A percentile compares a stretch with the other conserved stretches of the same genome.
These are phyloP conservation scores for Neostapfia colusana DNA, from an alignment of 176 grass and related monocot species.

Conservation along the genomic window DNA sequence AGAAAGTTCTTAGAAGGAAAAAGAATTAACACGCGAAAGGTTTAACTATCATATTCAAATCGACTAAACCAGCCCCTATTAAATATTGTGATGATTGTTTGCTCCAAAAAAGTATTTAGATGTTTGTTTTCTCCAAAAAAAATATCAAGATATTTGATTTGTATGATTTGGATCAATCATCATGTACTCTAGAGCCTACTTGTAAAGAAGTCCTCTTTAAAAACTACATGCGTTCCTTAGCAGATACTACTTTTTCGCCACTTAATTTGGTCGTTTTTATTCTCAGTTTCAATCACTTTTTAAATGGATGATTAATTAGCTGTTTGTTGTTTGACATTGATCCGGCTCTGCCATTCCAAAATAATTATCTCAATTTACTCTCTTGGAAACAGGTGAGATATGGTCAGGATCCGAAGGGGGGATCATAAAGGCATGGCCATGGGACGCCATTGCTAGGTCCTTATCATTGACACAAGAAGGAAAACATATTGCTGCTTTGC, in stretches of 20 bases:
- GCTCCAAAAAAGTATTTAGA: no score
- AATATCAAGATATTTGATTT: not conserved
- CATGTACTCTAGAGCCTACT: slow-evolving; percentile 1
- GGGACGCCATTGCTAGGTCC: slow-evolving; percentile 73
- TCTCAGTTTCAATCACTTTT: not conserved
- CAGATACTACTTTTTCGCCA: not conserved
- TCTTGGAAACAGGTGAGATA: slow-evolving; percentile 83
- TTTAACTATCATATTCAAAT: slow-evolving; percentile 15
- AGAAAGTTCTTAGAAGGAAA: not conserved
- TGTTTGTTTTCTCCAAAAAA: no score
- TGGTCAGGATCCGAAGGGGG: slow-evolving; percentile 93
- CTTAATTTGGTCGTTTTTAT: not conserved
- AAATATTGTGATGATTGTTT: slow-evolving; percentile 1
- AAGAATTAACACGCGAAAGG: slow-evolving; percentile 17
- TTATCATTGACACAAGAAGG: slow-evolving; percentile 63
- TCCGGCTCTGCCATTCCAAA: slow-evolving; percentile 8
- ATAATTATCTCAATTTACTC: slow-evolving; percentile 45
- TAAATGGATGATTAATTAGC: slow-evolving; percentile 13
- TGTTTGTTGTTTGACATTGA: slow-evolving; percentile 12
- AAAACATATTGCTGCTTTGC: slow-evolving; percentile 60
- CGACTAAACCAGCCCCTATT: not conserved
- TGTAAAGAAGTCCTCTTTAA: slow-evolving; percentile 13
- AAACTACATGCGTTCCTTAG: not conserved
- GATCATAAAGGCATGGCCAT: slow-evolving; percentile 85
- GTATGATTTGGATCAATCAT: not conserved